Percentiles rank a stretch among this genome's conserved stretches.
Conservation (phyloP, 495 filamentous ascomycete species). For the Darksidea phi region DNA sequence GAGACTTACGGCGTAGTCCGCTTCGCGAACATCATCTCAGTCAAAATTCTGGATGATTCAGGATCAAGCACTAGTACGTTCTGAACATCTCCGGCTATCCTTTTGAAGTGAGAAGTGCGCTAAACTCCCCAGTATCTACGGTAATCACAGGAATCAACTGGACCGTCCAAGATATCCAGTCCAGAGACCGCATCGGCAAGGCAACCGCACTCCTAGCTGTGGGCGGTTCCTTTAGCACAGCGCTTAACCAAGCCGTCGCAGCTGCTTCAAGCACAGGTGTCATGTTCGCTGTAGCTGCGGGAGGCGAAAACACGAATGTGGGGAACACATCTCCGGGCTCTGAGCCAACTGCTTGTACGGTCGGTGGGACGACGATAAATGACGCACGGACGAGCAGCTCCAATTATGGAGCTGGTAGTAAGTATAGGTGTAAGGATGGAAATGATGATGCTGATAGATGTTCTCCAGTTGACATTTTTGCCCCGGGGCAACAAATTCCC, state of each 20-base stretch:
- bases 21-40: slow-evolving; percentile 55
- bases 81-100: not conserved
- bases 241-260: slow-evolving; percentile 13
- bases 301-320: slow-evolving; percentile 9
- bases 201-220: slow-evolving; percentile 17
- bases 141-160: slow-evolving; percentile 21
- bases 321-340: slow-evolving; percentile 20
- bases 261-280: slow-evolving; percentile 15
- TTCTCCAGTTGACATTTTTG: slow-evolving; percentile 13
- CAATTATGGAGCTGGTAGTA: slow-evolving; percentile 38
- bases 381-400: slow-evolving; percentile 38
- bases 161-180: slow-evolving; percentile 18
- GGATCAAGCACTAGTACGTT: slow-evolving; percentile 32
- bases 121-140: not conserved
- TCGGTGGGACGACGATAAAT: slow-evolving; percentile 40
- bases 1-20: slow-evolving; percentile 62
- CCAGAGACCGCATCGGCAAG: not conserved
- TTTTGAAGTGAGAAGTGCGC: not conserved
- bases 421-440: not conserved
- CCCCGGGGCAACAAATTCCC: slow-evolving; percentile 9
- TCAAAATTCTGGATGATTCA: slow-evolving; percentile 60
- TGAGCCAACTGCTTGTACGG: slow-evolving; percentile 38
- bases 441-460: not conserved
- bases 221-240: slow-evolving; percentile 8
- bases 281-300: slow-evolving; percentile 28